Conservation (phyloP, 2,329 filamentous ascomycete genomes). For the Sarocladiaceae sp. region DNA sequence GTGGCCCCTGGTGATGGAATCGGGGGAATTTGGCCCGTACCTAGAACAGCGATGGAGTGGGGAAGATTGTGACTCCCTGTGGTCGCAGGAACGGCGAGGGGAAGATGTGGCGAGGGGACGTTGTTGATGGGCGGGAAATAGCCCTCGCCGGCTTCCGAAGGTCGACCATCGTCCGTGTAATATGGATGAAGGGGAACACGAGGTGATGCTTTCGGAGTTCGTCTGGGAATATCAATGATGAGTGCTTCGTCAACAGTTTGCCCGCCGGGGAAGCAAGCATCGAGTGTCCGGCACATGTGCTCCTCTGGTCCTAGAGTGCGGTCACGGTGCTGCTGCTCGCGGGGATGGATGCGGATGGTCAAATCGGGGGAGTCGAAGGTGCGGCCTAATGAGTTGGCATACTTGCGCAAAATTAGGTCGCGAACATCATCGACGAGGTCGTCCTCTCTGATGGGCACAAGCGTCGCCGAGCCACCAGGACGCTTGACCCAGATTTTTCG, state of each 20-base stretch:
- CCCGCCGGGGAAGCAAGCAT: slow-evolving; percentile 79
- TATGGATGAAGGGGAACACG: slow-evolving; percentile 51
- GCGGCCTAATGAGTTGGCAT: slow-evolving; percentile 84
- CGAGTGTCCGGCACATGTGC: slow-evolving; percentile 70
- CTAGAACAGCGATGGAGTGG: slow-evolving; percentile 75
- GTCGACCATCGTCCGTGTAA: slow-evolving; percentile 58
- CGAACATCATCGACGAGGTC: slow-evolving; percentile 93
- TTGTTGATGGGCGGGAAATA: slow-evolving; percentile 72
- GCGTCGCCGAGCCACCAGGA: slow-evolving; percentile 77
- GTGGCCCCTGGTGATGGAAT: slow-evolving; percentile 78
- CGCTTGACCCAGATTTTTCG: slow-evolving; percentile 95
- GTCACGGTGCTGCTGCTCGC: slow-evolving; percentile 58
- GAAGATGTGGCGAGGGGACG: slow-evolving; percentile 33
- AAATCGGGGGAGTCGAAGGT: slow-evolving; percentile 91
- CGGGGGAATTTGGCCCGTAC: slow-evolving; percentile 73
- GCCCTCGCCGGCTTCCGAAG: slow-evolving; percentile 67
- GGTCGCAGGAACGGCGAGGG: slow-evolving; percentile 32
- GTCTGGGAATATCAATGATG: slow-evolving; percentile 79
- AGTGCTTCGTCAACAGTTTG: slow-evolving; percentile 87
- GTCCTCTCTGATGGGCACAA: slow-evolving; percentile 80
- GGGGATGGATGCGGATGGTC: slow-evolving; percentile 69
- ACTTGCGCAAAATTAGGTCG: slow-evolving; percentile 89
- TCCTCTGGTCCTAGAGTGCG: slow-evolving; percentile 82
- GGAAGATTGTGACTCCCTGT: slow-evolving; percentile 25
- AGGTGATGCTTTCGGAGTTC: slow-evolving; percentile 79